Evolutionary conservation across 2,329 filamentous ascomycete species (phyloP), one percentile per base, ranked within the genome.

Genomic region (Periconia sp.): DNA sequence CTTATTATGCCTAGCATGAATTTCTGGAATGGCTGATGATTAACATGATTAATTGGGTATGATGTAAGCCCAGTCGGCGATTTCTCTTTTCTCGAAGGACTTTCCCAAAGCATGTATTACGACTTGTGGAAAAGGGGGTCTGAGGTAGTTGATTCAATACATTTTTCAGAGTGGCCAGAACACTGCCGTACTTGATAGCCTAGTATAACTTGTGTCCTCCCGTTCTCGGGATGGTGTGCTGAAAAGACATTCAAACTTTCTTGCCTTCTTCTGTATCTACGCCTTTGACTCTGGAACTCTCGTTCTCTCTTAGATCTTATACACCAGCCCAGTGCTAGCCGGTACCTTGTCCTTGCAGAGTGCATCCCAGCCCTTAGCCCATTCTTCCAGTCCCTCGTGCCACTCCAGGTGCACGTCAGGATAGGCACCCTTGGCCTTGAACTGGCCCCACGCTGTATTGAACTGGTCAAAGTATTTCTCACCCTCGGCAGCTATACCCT

Each of bases 31-130:
- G 41, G 35, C 48, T 33, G 43, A 50, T 60, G 57, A 56, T 31
- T 45, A 40, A 54, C 58, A 68, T 68, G 59, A 46, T 60, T 63
- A 63, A 44, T 52, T 27, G 43, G 43, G 48, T 52, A 53, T 47
- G 52, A 53, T 52, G 60, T 53, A 51, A 49, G 51, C 50, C 54
- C 48, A 56, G 53, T 51, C 35, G 48, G 54, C 51, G 56, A 60
- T 64, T 49, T 53, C 53, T 55, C 61, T 61, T 63, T 52, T 55
- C 62, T 68, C 63, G 57, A 57, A 59, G 69, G 58, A 57, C 37
- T 58, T 68, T 62, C 58, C 57, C 50, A 51, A 60, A 57, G 60
- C 53, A 69, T 61, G 63, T 70, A 61, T 58, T 70, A 69, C 53
- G 33, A 68, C 53, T 56, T 69, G 65, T 44, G 45, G n/a, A 45